Evolutionary conservation across 768 basidiomycete genomes (phyloP).

Genomic region (Termitomyces sp.): DNA sequence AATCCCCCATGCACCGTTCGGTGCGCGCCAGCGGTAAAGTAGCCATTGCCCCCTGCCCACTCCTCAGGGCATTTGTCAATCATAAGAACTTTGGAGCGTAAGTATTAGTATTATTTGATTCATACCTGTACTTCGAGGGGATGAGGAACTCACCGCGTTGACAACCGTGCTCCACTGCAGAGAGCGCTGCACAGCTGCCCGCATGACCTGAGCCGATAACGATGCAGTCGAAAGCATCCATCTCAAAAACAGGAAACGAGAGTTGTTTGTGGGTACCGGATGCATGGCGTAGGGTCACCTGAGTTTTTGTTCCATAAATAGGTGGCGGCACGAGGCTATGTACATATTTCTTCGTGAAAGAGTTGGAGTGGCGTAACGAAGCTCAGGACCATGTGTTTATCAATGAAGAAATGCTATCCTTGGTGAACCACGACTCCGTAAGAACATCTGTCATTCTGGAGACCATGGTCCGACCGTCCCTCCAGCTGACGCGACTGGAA

Average conservation of each 20-base stretch:
- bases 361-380: conserved; percentile 7
- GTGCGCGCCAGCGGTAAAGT: conserved; percentile 69
- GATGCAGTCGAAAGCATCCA: conserved; percentile 46
- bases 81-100: conserved; percentile 42
- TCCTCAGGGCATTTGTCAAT: conserved; percentile 62
- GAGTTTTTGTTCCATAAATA: neutral
- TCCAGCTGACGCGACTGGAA: too few species aligned
- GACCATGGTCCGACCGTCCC: neutral
- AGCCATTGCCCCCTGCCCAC: conserved; percentile 71
- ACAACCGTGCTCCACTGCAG: conserved; percentile 59
- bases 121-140: neutral
- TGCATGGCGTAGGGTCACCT: conserved; percentile 9
- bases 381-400: neutral
- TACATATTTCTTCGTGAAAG: neutral
- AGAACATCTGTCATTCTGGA: neutral
- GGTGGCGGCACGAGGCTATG: neutral
- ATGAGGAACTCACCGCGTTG: conserved; percentile 33
- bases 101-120: neutral
- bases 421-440: neutral
- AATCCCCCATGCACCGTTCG: conserved; percentile 63
- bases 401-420: neutral
- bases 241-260: conserved; percentile 3
- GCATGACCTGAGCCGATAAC: conserved; percentile 68
- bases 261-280: conserved; percentile 7
- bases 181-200: conserved; percentile 61